Percentiles rank a stretch among this genome's conserved stretches.
phyloP scores from a whole-genome alignment of 2,329 filamentous ascomycete genomes.

The Penicillium sp. region DNA sequence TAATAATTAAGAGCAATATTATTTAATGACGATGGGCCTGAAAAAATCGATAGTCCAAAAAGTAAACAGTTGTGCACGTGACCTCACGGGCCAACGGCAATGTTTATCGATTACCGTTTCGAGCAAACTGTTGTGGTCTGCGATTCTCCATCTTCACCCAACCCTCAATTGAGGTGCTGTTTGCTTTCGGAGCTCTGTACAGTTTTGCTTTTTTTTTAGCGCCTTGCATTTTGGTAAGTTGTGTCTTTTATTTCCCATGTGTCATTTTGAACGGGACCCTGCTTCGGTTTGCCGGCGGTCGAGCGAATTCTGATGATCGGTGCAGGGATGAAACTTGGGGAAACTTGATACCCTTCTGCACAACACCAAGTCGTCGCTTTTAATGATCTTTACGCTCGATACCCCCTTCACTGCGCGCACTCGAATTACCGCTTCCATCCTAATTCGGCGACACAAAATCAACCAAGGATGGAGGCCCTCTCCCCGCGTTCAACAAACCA shows the following conservation, averaged over 20 bases:
- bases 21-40: neutral
- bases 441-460: slow-evolving; percentile 2
- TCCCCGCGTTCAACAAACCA: slow-evolving; percentile 52
- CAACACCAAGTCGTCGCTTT: slow-evolving; percentile 11
- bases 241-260: slow-evolving; percentile 4
- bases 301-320: slow-evolving; percentile 19
- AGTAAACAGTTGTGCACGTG: slow-evolving; percentile 6
- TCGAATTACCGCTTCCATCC: slow-evolving; percentile 4
- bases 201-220: slow-evolving; percentile 28
- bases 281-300: slow-evolving; percentile 17
- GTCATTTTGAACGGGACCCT: slow-evolving; percentile 7
- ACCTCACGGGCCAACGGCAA: slow-evolving; percentile 23
- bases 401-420: slow-evolving; percentile 3
- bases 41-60: neutral
- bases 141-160: slow-evolving; percentile 22
- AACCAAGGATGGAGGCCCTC: slow-evolving; percentile 48
- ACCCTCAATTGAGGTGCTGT: slow-evolving; percentile 14
- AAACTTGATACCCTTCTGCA: slow-evolving; percentile 27
- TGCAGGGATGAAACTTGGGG: slow-evolving; percentile 30
- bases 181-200: slow-evolving; percentile 26
- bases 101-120: slow-evolving; percentile 45
- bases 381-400: slow-evolving; percentile 19
- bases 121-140: slow-evolving; percentile 31
- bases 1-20: neutral
- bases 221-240: slow-evolving; percentile 28